Base-by-base conservation (phyloP, 2,329 filamentous ascomycete genomes). In the Fusarium oligoseptatum region DNA sequence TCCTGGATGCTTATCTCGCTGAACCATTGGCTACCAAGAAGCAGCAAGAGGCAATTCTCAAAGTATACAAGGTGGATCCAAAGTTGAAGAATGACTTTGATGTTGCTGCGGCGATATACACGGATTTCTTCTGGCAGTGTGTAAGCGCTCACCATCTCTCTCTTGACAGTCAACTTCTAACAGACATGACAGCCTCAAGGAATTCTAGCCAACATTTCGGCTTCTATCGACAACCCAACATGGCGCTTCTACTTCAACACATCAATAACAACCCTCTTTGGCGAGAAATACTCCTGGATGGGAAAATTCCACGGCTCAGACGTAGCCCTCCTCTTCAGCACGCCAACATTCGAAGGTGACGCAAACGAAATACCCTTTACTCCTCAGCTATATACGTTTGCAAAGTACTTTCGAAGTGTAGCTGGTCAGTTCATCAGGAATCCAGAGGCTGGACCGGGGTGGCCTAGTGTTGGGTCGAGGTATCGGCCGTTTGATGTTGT, bases 241-340 rank as follows among this genome's bases (percentile, higher is more conserved):
- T 81, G 80, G 80, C 73, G 77, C 14, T 78, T 75, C 65, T 73
- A 70, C 69, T 79, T 78, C 72, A 81, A 80, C 58, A 48, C 70
- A 7, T 81, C 79, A 2, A 50, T 77, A 24, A 65, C 71, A 0
- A 71, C 70, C n/a, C 57, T 77, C 11, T 29, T 80, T 3, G 73
- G 72, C 2, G 37, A 67, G 1, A 37, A 77, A 20, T 77, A 72
- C 50, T 43, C 29, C 2, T 81, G 71, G 66, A 72, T 81, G 1
- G 76, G 71, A 20, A 80, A 78, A 24, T 80, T 79, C 57, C 79
- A 81, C 64, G 72, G 68, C 22, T 73, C 72, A 6, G 80, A 82
- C 9, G 64, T 77, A 12, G 14, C 66, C 1, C 69, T 80, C 11
- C 76, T 81, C 6, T 79, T 81, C 62, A 57, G 48, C 22, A 50